A percentile compares a stretch with the other conserved stretches of the same genome.
These are phyloP conservation scores for Diacronema lutheri DNA, from an alignment of 78 protist genomes.

Conservation along the genomic window DNA sequence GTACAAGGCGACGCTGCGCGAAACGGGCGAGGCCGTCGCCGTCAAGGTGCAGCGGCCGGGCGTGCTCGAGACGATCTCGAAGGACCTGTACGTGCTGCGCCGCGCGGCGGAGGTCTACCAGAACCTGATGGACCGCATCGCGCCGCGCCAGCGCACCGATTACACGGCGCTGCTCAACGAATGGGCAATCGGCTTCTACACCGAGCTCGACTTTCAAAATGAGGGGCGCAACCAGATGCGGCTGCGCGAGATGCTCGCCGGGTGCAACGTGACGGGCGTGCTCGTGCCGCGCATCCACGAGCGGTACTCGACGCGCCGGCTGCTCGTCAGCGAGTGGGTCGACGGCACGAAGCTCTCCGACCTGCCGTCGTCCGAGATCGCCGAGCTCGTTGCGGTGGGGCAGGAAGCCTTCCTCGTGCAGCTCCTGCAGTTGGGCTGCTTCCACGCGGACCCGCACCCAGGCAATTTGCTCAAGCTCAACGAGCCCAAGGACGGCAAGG, in stretches of 20 bases:
- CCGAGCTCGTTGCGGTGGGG: constrained; percentile 21
- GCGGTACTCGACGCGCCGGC: neutral
- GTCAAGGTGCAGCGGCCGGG: constrained; percentile 46
- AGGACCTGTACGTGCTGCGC: constrained; percentile 54
- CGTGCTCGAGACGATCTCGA: constrained; percentile 24
- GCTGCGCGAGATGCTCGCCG: neutral
- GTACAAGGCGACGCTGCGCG: neutral
- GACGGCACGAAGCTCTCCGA: constrained; percentile 13
- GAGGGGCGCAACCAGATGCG: constrained; percentile 27
- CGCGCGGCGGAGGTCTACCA: constrained; percentile 47
- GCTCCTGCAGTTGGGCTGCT: constrained; percentile 41
- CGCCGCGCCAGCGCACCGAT: constrained; percentile 21
- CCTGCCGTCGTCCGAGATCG: neutral
- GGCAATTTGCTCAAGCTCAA: constrained; percentile 33
- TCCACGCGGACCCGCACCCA: constrained; percentile 40
- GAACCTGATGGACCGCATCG: constrained; percentile 24
- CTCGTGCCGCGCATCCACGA: neutral
- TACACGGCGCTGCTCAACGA: constrained; percentile 49
- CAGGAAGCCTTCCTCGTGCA: constrained; percentile 51
- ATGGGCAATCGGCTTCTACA: constrained; percentile 60
- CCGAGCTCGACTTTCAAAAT: constrained; percentile 48
- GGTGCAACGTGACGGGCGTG: neutral
- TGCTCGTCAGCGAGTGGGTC: constrained; percentile 14
- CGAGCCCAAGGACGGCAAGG: neutral
- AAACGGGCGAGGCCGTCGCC: constrained; percentile 36